Base-by-base conservation (phyloP, 345 rosid species). In the Hibiscus syriacus region DNA sequence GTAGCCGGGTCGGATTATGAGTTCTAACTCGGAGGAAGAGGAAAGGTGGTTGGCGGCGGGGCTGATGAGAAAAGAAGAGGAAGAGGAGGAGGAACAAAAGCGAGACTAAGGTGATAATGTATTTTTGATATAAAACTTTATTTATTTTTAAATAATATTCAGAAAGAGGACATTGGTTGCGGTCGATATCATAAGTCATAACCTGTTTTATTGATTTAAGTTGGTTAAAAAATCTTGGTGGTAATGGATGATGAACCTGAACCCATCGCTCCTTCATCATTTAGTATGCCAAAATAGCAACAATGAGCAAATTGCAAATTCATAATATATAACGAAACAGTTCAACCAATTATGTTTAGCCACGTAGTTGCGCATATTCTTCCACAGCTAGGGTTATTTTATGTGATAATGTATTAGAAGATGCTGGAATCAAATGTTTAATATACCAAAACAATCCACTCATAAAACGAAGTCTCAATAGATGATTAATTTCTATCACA, bases 1-100 rank as follows among this genome's bases (percentile, higher is more conserved):
- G 87, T 83, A 93, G 0, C 90, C 87, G 5, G 81, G 82, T 46
- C 97, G 88, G 84, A 93, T 93, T 64, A 57, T 79, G 23, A 92
- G 75, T 71, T 72, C 87, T 0, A 4, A 11, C 1, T 36, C 19
- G 6, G 74, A 20, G 49, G 54, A 25, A 56, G 66, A 14, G 75
- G 49, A 64, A 4, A 20, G 14, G 64, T n/a, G 55, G 39, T 48
- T n/a, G 56, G 45, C 32, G 22, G 38, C 5, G 36, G n/a, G 20
- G 22, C 38, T 29, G 38, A 7, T 14, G 20, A 6, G 61, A 56
- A 55, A 55, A 13, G 60, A 14, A 55, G 12, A 55, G 19, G 38
- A 56, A 27, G 20, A 56, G 39, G 38, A 56, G 20, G 20, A 12
- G 8, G 30, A 56, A 27, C 0, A 36, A 27, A 27, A 55, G 36